These are phyloP conservation scores for Sherardia arvensis DNA, from an alignment of 257 asterid genomes.

Conservation along the genomic window DNA sequence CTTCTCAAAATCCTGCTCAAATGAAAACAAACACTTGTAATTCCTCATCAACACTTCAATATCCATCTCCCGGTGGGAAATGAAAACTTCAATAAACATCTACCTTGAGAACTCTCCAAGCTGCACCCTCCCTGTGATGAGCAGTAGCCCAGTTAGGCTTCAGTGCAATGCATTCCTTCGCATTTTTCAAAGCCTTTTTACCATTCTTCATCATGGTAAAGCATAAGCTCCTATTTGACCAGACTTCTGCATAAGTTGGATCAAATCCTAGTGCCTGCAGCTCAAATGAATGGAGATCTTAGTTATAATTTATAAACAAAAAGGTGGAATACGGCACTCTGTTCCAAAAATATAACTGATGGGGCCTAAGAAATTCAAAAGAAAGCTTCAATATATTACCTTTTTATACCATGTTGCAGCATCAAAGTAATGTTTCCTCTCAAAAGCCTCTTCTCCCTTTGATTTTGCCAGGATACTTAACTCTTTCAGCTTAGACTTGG, in stretches of 20 bases:
- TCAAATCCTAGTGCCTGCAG: background rate
- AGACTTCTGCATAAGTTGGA: background rate
- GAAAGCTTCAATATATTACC: constrained; percentile 11
- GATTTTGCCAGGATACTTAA: background rate
- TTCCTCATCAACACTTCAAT: too few species aligned
- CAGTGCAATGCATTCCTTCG: background rate
- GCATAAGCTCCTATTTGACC: constrained; percentile 4
- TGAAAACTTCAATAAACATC: background rate
- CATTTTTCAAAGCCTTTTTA: background rate
- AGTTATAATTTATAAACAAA: too few species aligned
- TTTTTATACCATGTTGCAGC: constrained; percentile 20
- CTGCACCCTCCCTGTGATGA: too few species aligned
- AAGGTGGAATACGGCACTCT: background rate
- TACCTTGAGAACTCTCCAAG: constrained; percentile 9
- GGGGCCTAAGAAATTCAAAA: background rate
- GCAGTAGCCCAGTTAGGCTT: constrained; percentile 10
- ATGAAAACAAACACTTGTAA: too few species aligned
- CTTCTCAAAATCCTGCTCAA: too few species aligned
- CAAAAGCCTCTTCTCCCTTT: constrained; percentile 11
- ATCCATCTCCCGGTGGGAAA: too few species aligned
- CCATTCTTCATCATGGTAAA: background rate
- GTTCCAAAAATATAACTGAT: background rate
- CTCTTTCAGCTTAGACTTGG: background rate
- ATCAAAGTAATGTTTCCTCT: background rate
- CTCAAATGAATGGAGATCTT: too few species aligned